These are phyloP conservation scores for Camellia granthamiana DNA, from an alignment of 148 eudicot species.

Conservation along the genomic window DNA sequence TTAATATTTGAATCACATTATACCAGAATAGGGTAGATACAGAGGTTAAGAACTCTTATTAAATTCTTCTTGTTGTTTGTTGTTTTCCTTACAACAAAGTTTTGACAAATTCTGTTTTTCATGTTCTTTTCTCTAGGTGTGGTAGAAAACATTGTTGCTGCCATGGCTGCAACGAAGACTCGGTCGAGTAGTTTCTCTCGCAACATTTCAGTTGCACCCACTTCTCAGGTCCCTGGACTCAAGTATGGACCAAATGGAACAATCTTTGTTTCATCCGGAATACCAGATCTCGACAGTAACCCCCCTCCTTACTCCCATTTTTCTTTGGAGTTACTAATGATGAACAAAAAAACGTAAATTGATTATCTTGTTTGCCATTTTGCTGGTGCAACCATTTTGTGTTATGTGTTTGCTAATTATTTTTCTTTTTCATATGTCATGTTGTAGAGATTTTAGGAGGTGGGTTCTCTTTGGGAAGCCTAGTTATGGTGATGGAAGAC, in stretches of 20 bases:
- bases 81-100: not conserved
- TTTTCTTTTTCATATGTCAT: not conserved
- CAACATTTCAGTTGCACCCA: constrained; percentile 35
- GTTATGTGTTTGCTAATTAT: not conserved
- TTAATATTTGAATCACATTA: too few relatives aligned
- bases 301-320: not conserved
- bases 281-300: constrained; percentile 90
- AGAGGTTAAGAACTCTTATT: too few relatives aligned
- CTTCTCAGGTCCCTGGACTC: constrained; percentile 58
- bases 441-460: constrained; percentile 83
- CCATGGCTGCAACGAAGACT: constrained; percentile 43
- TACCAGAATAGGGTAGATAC: too few relatives aligned
- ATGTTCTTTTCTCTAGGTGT: constrained; percentile 5
- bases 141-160: not conserved
- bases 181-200: constrained; percentile 57
- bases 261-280: constrained; percentile 81
- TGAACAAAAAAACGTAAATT: not conserved
- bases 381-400: not conserved
- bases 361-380: not conserved
- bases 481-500: constrained; percentile 94
- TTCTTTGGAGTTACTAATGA: not conserved
- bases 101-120: not conserved
- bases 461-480: constrained; percentile 84
- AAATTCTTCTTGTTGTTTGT: too few relatives aligned
- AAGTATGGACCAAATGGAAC: constrained; percentile 86